Evolutionary conservation across 495 filamentous ascomycete genomes (phyloP).

Genomic region (Neurospora africana): DNA sequence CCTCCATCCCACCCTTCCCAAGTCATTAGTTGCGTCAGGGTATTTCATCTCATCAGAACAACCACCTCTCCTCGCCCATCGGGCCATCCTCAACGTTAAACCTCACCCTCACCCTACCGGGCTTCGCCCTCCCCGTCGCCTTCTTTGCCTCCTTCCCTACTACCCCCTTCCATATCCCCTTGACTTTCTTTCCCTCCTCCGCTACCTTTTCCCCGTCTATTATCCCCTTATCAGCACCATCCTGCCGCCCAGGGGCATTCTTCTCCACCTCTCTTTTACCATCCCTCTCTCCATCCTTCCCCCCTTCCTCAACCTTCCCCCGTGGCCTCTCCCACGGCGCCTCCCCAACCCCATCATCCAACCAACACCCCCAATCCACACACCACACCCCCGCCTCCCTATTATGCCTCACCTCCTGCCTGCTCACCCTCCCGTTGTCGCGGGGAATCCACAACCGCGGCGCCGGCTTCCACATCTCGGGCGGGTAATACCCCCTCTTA

Average conservation of each 20-base stretch:
- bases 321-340: neutral
- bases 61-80: neutral
- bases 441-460: slow-evolving; percentile 61
- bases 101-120: neutral
- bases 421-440: slow-evolving; percentile 54
- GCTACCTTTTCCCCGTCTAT: neutral
- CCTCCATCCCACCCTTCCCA: neutral
- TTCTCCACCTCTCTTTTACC: neutral
- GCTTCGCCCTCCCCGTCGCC: neutral
- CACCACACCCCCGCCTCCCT: slow-evolving; percentile 43
- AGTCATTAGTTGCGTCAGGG: neutral
- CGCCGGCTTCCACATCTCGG: slow-evolving; percentile 48
- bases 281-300: neutral
- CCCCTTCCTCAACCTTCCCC: neutral
- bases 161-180: neutral
- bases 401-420: slow-evolving; percentile 51
- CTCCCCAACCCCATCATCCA: slow-evolving; percentile 34
- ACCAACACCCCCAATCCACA: slow-evolving; percentile 50
- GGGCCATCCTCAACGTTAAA: neutral
- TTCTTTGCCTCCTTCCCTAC: neutral
- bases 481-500: slow-evolving; percentile 53
- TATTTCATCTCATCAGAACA: neutral
- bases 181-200: neutral
- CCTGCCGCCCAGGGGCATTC: neutral
- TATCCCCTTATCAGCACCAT: neutral